Evolutionary conservation across 306 rosid genomes (phyloP).

Genomic region (Lupinus albus): DNA sequence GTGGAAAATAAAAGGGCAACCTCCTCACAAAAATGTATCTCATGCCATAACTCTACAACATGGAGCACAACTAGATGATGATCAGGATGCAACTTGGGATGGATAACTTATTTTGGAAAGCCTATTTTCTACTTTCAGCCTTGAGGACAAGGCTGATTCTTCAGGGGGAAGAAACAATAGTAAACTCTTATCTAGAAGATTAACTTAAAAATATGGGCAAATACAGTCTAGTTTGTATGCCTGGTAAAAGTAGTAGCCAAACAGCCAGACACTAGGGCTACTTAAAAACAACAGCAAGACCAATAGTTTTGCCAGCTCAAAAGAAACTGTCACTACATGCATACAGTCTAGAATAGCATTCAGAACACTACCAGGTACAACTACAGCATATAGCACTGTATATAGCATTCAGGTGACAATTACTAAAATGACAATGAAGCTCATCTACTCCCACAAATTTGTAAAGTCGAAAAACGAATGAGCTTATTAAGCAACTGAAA

Average conservation of each 20-base stretch:
- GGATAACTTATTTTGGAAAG: too few relatives aligned
- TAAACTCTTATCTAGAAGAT: too few relatives aligned
- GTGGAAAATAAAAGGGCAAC: too few relatives aligned
- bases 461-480: slow-evolving; percentile 15
- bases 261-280: background rate
- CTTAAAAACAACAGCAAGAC: background rate
- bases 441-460: background rate
- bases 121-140: too few relatives aligned
- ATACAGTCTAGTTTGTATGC: too few relatives aligned
- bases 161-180: too few relatives aligned
- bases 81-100: too few relatives aligned
- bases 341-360: background rate
- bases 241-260: background rate
- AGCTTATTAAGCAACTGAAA: background rate
- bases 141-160: too few relatives aligned
- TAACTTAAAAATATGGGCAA: background rate
- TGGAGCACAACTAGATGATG: too few relatives aligned
- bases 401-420: slow-evolving; percentile 8
- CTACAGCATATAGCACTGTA: background rate
- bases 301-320: slow-evolving; percentile 8
- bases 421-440: slow-evolving; percentile 14
- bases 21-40: too few relatives aligned
- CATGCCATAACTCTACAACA: too few relatives aligned
- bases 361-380: background rate
- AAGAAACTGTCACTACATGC: background rate